Evolutionary conservation across 768 basidiomycete genomes (phyloP).

Genomic region (Rhizopogon vinicolor): DNA sequence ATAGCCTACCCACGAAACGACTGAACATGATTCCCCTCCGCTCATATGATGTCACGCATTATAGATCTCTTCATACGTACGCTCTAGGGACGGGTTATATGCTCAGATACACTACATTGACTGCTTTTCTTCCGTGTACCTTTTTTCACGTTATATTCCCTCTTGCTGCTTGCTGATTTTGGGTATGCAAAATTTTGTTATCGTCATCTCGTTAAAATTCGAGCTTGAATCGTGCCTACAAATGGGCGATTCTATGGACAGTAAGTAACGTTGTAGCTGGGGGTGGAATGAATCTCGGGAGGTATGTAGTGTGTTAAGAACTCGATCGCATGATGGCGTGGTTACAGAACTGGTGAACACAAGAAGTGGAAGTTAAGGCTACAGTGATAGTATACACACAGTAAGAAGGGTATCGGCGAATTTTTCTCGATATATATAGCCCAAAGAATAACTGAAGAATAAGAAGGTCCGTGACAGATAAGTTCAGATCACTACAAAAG

Average conservation of each 20-base stretch:
- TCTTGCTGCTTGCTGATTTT: constrained; percentile 1
- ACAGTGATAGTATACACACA: constrained; percentile 33
- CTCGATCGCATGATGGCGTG: not conserved
- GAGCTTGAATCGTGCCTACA: not conserved
- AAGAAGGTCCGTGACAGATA: not conserved
- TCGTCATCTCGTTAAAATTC: not conserved
- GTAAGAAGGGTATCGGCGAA: constrained; percentile 14
- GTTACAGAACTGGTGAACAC: constrained; percentile 1
- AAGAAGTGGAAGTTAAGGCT: constrained; percentile 26
- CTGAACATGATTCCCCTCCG: not conserved
- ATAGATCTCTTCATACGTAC: constrained; percentile 16
- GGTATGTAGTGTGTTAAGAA: not conserved
- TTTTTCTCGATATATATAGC: constrained; percentile 10
- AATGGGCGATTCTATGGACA: not conserved
- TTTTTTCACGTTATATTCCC: constrained; percentile 5
- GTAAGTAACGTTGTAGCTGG: not conserved
- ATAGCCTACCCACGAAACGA: constrained; percentile 31
- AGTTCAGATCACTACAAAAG: constrained; percentile 32
- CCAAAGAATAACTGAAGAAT: constrained; percentile 7
- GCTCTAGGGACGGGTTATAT: constrained; percentile 23
- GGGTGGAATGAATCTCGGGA: not conserved
- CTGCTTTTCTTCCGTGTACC: constrained; percentile 1
- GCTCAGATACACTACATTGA: constrained; percentile 11
- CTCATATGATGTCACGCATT: constrained; percentile 7
- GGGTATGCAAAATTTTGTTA: not conserved